phyloP scores from a whole-genome alignment of 192 early-diverging fungal genomes.

The Phlyctochytrium planicorne region DNA sequence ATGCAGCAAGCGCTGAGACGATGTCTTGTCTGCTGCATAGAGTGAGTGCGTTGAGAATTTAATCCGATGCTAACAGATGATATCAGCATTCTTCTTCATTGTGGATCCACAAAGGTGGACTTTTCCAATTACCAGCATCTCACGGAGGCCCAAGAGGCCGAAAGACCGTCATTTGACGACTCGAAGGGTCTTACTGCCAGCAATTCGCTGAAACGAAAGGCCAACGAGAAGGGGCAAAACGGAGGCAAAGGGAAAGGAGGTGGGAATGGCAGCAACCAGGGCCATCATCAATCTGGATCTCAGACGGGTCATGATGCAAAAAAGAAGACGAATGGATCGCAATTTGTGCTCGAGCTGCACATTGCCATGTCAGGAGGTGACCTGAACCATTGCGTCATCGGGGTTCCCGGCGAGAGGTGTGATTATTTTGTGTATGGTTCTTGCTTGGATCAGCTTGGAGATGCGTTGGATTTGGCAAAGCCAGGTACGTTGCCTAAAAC shows the following conservation, averaged over 20 bases:
- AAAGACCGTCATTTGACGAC: too few relatives aligned
- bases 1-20: conserved; percentile 20
- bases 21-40: conserved; percentile 26
- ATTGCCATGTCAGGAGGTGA: conserved; percentile 19
- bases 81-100: not conserved
- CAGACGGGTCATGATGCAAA: not conserved
- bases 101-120: conserved; percentile 7
- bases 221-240: too few relatives aligned
- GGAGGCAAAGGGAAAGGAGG: too few relatives aligned
- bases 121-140: conserved; percentile 1
- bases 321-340: not conserved
- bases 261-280: too few relatives aligned
- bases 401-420: conserved; percentile 26
- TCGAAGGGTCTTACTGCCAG: too few relatives aligned
- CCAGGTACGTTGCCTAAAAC: conserved; percentile 12
- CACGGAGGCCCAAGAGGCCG: not conserved
- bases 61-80: not conserved
- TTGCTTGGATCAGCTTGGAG: conserved; percentile 26
- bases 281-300: too few relatives aligned
- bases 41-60: conserved; percentile 8
- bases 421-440: conserved; percentile 31
- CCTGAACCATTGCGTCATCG: conserved; percentile 25
- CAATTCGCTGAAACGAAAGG: not conserved
- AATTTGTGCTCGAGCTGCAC: conserved; percentile 23
- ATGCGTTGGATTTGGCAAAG: conserved; percentile 24